Base-by-base conservation (phyloP, 2,329 filamentous ascomycete genomes). In the Aspergillus ochraceoroseus region DNA sequence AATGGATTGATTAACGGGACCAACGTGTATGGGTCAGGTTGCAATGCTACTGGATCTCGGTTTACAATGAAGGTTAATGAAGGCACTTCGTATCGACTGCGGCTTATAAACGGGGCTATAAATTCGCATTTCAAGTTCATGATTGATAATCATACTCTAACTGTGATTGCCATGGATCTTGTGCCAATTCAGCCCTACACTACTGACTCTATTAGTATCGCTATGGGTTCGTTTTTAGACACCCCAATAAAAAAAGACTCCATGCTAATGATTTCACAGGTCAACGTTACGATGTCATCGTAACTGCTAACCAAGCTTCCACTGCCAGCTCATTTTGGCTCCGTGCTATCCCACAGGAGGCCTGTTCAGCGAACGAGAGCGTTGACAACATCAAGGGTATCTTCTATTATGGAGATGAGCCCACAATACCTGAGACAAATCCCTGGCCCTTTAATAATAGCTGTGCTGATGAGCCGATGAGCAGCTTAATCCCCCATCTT, bases 151-250 rank as follows among this genome's bases (percentile, higher is more conserved):
- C 79, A 83, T 56, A 70, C 55, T 0, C 56, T 83, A 49, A 73
- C 66, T 0, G 76, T 83, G 23, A 77, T 83, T 26, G 67, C 71
- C 0, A 64, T 61, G n/a, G 80, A 81, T 44, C 61, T 82, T 3
- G 74, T 82, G 0, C 75, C 78, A 2, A 68, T 83, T 15, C 52
- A 66, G 15, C 78, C 79, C 0, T 82, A 74, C 44, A 59, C 61
- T 0, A 71, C 76, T 0, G 64, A 67, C 0, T 63, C 61, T 13
- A 34, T 79, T 3, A 62, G 64, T 17, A 53, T 76, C 31, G 65
- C 60, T 5, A 71, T 73, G 47, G 70, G 70, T 55, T 40, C 18
- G 57, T 14, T 17, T 14, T 13, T 29, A 7, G 11, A 1, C 5
- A 7, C 1, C 3, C 11, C 15, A 2, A n/a, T 25, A 5, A 1